Evolutionary conservation across 805 yeast genomes (phyloP).

Genomic region (Millerago galiae): DNA sequence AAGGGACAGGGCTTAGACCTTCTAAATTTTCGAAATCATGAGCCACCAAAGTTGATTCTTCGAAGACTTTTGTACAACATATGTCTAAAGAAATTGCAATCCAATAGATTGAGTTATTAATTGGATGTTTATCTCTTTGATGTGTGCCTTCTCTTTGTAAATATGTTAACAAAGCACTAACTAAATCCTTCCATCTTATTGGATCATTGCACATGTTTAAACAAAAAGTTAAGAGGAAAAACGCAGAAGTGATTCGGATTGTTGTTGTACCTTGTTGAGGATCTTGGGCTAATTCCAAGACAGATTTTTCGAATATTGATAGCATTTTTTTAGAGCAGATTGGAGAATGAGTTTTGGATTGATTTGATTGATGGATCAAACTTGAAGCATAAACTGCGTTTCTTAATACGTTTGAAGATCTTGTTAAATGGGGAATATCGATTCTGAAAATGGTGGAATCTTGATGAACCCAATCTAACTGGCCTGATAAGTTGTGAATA

Average conservation of each 20-base stretch:
- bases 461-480: constrained; percentile 2
- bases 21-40: constrained; percentile 6
- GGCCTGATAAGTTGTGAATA: constrained; percentile 1
- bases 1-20: constrained; percentile 2
- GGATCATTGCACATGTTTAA: background rate
- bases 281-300: constrained; percentile 3
- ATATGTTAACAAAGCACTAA: constrained; percentile 1
- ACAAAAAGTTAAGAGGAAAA: constrained; percentile 5
- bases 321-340: background rate
- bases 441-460: constrained; percentile 1
- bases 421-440: constrained; percentile 2
- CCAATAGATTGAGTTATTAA: constrained; percentile 3
- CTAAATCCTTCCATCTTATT: constrained; percentile 1
- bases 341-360: background rate
- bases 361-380: constrained; percentile 1
- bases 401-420: constrained; percentile 3
- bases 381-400: constrained; percentile 7
- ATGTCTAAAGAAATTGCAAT: constrained; percentile 3
- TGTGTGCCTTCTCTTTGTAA: constrained; percentile 6
- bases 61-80: constrained; percentile 1
- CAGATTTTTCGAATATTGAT: constrained; percentile 5
- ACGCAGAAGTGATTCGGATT: constrained; percentile 2
- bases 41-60: constrained; percentile 6
- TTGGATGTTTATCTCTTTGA: constrained; percentile 3
- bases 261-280: constrained; percentile 3